Evolutionary conservation across 148 eudicot genomes (phyloP).

Genomic region (Polygonum maritimum): DNA sequence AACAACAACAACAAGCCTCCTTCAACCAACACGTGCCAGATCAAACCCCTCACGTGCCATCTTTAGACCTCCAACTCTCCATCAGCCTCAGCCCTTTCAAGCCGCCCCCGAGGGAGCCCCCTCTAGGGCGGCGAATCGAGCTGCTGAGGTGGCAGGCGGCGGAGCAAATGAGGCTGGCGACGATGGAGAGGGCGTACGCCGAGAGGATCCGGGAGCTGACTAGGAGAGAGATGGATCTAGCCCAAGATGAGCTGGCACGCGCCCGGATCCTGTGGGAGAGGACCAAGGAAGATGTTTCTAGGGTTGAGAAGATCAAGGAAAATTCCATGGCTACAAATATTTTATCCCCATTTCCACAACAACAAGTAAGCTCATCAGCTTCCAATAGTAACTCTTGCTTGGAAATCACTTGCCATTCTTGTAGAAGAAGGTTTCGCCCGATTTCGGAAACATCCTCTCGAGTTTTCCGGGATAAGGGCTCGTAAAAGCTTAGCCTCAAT

Average conservation of each 20-base stretch:
- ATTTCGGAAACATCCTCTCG: background rate
- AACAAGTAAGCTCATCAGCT: background rate
- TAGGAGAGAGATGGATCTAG: slow-evolving; percentile 69
- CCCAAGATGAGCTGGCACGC: slow-evolving; percentile 74
- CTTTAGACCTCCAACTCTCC: slow-evolving; percentile 68
- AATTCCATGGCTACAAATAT: slow-evolving; percentile 18
- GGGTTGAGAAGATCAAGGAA: slow-evolving; percentile 54
- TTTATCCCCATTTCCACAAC: slow-evolving; percentile 12
- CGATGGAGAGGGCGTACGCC: slow-evolving; percentile 74
- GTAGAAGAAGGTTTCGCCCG: slow-evolving; percentile 66
- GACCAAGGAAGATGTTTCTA: slow-evolving; percentile 60
- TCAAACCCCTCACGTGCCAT: slow-evolving; percentile 15
- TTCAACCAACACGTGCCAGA: background rate
- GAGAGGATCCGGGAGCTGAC: slow-evolving; percentile 80
- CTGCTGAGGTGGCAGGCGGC: slow-evolving; percentile 72
- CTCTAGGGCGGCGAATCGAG: slow-evolving; percentile 15
- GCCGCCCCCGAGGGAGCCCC: background rate
- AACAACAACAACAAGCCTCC: too few relatives aligned
- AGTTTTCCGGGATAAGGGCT: too few relatives aligned
- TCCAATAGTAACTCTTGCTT: slow-evolving; percentile 25
- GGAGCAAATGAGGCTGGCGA: slow-evolving; percentile 70
- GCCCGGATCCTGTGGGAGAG: slow-evolving; percentile 77
- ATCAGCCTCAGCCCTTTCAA: slow-evolving; percentile 42
- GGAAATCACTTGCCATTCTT: slow-evolving; percentile 83
- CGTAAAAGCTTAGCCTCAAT: too few relatives aligned